Evolutionary conservation across 2,329 filamentous ascomycete species (phyloP), one percentile per base, ranked within the genome.

Genomic region (Ascochyta lentis): DNA sequence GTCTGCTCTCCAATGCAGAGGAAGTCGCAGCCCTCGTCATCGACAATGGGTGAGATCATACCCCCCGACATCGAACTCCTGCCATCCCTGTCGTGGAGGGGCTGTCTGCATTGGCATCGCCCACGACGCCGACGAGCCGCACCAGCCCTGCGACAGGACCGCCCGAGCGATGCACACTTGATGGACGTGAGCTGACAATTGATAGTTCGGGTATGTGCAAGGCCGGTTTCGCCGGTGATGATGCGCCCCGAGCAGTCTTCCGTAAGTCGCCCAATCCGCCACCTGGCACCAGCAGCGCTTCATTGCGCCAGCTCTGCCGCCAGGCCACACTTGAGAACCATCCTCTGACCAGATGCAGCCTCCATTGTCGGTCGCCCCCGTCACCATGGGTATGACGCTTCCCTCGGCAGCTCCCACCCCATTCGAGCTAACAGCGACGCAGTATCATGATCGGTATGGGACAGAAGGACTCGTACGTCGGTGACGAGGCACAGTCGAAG

Each of bases 401-500:
- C 44, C 49, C 44, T 56, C 44, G 41, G 41, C 56, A 58, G 54
- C 51, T 56, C 55, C 60, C 54, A 54, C 54, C 56, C 64, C 46
- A 48, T 50, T 55, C 57, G 65, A 62, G 78, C 79, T 81, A 70
- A 81, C 71, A 64, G 60, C 53, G 71, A 71, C 63, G 64, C 76
- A 96, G 94, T 88, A 98, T 99, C 86, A 99, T 99, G 95, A 98
- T 99, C 81, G 95, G 95, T 88, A 99, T 99, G 95, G 95, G 95
- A 76, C 95, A 98, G 85, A 99, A 99, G 87, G 95, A 99, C 88
- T 98, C 95, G 65, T 99, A 99, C 79, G 95, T 99, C 75, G 95
- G 95, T 87, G 95, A 99, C 84, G 95, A 99, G 87, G 95, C 95
- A 84, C 95, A 99, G 87, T 99, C 95, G 80, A 99, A 99, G 93